These are phyloP conservation scores for Niveomyces coronatus DNA, from an alignment of 2,329 filamentous ascomycete species.

Conservation along the genomic window DNA sequence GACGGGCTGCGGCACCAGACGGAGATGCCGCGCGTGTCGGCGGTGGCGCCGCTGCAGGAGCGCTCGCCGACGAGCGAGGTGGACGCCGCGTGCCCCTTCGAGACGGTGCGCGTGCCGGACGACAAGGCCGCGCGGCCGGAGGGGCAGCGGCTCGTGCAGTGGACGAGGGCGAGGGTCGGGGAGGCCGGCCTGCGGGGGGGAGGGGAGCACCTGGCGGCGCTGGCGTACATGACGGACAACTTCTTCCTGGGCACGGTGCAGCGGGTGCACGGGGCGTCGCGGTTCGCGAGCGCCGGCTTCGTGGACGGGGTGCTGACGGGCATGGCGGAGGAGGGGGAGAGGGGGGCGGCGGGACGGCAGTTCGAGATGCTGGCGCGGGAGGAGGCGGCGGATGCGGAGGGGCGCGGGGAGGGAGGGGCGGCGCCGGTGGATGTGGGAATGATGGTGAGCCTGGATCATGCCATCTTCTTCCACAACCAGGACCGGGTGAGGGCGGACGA, in stretches of 20 bases:
- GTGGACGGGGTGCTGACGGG: background rate
- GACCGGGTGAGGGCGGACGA: background rate
- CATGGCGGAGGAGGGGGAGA: background rate
- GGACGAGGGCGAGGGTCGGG: conserved; percentile 2
- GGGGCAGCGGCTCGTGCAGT: conserved; percentile 5
- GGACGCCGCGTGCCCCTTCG: conserved; percentile 6
- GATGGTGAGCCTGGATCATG: conserved; percentile 9
- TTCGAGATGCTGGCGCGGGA: conserved; percentile 1
- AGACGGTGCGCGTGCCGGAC: conserved; percentile 3
- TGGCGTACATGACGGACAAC: conserved; percentile 10
- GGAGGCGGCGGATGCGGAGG: conserved; percentile 1
- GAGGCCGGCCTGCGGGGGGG: background rate
- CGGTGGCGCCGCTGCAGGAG: background rate
- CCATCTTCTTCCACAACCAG: conserved; percentile 8
- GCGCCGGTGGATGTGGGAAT: background rate
- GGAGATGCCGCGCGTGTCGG: background rate
- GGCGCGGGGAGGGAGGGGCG: background rate
- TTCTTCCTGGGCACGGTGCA: conserved; percentile 7
- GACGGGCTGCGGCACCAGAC: conserved; percentile 7
- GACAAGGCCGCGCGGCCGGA: background rate
- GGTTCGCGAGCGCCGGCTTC: background rate
- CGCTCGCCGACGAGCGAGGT: conserved; percentile 4
- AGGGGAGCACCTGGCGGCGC: conserved; percentile 2
- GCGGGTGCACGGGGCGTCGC: conserved; percentile 6
- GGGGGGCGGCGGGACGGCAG: background rate